A percentile compares a stretch with the other conserved stretches of the same genome.
Evolutionary conservation across 768 basidiomycete genomes (phyloP).

Genomic region (Tulasnella sp.): DNA sequence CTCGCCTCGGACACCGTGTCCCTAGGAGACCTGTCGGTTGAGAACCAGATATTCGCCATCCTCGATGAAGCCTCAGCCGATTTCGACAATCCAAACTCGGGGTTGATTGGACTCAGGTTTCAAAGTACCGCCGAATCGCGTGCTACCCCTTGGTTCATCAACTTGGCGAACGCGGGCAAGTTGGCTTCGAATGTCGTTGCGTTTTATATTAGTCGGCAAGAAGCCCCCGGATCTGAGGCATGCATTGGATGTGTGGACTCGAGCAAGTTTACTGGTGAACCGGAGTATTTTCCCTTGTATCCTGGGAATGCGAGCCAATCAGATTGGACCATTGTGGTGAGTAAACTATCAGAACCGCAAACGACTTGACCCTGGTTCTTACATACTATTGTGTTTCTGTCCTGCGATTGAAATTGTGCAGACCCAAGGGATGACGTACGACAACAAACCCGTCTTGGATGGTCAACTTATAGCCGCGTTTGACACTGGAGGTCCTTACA

Average conservation of each 20-base stretch:
- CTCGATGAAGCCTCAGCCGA: neutral
- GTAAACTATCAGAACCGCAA: neutral
- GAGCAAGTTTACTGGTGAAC: neutral
- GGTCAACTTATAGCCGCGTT: neutral
- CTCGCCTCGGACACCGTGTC: neutral
- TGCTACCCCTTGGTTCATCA: neutral
- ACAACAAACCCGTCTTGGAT: neutral
- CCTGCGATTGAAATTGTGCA: neutral
- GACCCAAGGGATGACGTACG: neutral
- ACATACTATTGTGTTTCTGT: neutral
- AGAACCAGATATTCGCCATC: neutral
- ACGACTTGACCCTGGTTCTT: neutral
- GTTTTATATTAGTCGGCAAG: neutral
- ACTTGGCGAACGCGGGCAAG: neutral
- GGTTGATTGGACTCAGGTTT: neutral
- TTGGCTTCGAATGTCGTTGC: neutral
- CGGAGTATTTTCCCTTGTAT: neutral
- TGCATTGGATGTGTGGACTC: conserved; percentile 9
- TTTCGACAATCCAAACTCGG: neutral
- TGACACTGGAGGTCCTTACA: neutral
- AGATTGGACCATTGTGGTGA: too few relatives aligned
- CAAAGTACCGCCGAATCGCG: neutral
- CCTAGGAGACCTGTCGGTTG: neutral
- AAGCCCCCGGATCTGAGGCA: neutral
- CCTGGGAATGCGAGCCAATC: too few relatives aligned